Percentiles rank a stretch among this genome's conserved stretches.
phyloP scores from a whole-genome alignment of 169 alveolate species.

The Babesia bovis region DNA sequence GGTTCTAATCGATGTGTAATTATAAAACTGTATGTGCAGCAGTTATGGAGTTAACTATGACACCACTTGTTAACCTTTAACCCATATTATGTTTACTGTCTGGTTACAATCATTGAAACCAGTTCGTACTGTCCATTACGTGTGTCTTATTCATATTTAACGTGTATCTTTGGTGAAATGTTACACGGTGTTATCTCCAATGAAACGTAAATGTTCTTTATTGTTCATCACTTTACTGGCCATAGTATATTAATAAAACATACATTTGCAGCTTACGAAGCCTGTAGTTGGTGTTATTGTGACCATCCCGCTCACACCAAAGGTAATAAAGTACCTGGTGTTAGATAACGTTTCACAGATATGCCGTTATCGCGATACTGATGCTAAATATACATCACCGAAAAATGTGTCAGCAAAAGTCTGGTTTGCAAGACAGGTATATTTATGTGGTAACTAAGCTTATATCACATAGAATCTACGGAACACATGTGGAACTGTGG shows the following conservation, averaged over 20 bases:
- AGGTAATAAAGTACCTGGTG: not conserved
- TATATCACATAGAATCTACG: not conserved
- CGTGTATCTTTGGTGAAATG: too few relatives aligned
- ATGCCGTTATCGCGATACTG: not conserved
- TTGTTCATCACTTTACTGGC: too few relatives aligned
- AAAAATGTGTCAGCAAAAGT: constrained; percentile 14
- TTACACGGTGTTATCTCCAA: too few relatives aligned
- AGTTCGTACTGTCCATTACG: too few relatives aligned
- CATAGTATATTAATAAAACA: not conserved
- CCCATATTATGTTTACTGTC: too few relatives aligned
- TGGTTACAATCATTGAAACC: too few relatives aligned
- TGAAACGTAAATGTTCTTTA: too few relatives aligned
- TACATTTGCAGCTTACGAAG: constrained; percentile 13
- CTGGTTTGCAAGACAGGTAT: constrained; percentile 31
- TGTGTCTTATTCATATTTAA: too few relatives aligned
- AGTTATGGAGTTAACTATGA: not conserved
- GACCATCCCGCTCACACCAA: constrained; percentile 8
- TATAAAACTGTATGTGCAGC: too few relatives aligned
- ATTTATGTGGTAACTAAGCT: not conserved
- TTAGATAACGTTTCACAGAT: not conserved
- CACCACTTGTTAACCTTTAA: not conserved
- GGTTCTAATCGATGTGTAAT: too few relatives aligned
- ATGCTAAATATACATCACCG: not conserved
- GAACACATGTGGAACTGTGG: constrained; percentile 38
- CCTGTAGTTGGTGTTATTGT: constrained; percentile 19